Percentiles rank a stretch among this genome's conserved stretches.
phyloP scores from a whole-genome alignment of 768 basidiomycete species.

The Scleroderma citrinum region DNA sequence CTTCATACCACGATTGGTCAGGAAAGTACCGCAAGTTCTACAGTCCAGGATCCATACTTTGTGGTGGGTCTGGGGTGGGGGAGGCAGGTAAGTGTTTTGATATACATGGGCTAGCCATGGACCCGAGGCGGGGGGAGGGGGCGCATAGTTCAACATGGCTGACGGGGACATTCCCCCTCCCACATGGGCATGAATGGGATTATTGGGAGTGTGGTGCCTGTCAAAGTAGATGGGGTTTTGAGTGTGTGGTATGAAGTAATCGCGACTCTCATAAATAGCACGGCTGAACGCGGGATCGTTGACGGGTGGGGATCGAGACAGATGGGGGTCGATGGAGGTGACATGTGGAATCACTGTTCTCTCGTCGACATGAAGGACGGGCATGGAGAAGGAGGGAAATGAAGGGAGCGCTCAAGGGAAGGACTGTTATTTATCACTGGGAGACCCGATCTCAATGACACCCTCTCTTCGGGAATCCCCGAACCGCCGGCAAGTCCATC shows the following conservation, averaged over 20 bases:
- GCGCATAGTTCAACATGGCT: constrained; percentile 24
- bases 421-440: constrained; percentile 9
- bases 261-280: constrained; percentile 21
- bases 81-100: constrained; percentile 37
- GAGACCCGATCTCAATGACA: constrained; percentile 8
- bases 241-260: constrained; percentile 6
- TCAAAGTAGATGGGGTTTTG: constrained; percentile 11
- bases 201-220: constrained; percentile 8
- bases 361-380: constrained; percentile 22
- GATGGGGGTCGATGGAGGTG: constrained; percentile 17
- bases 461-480: constrained; percentile 1
- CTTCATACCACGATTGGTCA: constrained; percentile 86
- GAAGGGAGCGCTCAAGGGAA: constrained; percentile 8
- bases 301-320: constrained; percentile 9
- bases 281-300: constrained; percentile 15
- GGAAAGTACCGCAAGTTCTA: constrained; percentile 61
- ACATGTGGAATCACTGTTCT: neutral
- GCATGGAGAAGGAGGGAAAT: constrained; percentile 19
- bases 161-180: constrained; percentile 14
- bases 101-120: constrained; percentile 33
- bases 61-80: constrained; percentile 44
- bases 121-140: constrained; percentile 10
- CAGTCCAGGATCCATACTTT: constrained; percentile 83
- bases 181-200: constrained; percentile 7
- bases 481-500: constrained; percentile 13